Conservation (phyloP, 305 asterid genomes). For the Nicotiana rustica region DNA sequence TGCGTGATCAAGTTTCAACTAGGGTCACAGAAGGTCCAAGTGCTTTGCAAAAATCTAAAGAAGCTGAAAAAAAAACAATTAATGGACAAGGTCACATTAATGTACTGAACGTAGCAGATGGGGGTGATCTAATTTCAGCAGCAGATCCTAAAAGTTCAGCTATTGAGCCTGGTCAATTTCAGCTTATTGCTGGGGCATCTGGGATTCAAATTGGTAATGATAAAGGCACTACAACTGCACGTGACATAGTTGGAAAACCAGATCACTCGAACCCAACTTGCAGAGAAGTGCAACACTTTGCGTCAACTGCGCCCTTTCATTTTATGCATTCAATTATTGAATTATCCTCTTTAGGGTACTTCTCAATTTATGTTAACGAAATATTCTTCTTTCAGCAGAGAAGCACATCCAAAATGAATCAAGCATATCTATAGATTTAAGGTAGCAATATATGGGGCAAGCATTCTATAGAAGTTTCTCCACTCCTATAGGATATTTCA, state of each 20-base stretch:
- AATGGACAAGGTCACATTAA: too few relatives aligned
- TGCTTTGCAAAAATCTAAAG: too few relatives aligned
- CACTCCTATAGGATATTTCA: background rate
- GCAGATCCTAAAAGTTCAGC: too few relatives aligned
- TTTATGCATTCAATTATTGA: slow-evolving; percentile 3
- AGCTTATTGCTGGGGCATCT: too few relatives aligned
- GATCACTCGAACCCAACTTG: background rate
- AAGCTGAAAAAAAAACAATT: too few relatives aligned
- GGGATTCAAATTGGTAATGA: too few relatives aligned
- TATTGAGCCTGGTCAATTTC: too few relatives aligned
- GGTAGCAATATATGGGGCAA: slow-evolving; percentile 31
- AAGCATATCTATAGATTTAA: background rate
- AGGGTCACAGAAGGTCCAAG: too few relatives aligned
- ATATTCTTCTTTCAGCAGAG: slow-evolving; percentile 29
- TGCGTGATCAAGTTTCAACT: too few relatives aligned
- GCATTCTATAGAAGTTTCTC: slow-evolving; percentile 24
- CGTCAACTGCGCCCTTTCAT: background rate
- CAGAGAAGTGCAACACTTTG: background rate
- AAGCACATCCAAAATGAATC: slow-evolving; percentile 20
- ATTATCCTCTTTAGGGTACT: slow-evolving; percentile 28
- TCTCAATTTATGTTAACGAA: slow-evolving; percentile 25
- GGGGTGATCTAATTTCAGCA: too few relatives aligned
- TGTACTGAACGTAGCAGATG: too few relatives aligned
- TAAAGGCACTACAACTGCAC: too few relatives aligned
- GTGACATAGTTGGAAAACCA: background rate